These are phyloP conservation scores for Acidiella bohemica DNA, from an alignment of 495 filamentous ascomycete species.

Conservation along the genomic window DNA sequence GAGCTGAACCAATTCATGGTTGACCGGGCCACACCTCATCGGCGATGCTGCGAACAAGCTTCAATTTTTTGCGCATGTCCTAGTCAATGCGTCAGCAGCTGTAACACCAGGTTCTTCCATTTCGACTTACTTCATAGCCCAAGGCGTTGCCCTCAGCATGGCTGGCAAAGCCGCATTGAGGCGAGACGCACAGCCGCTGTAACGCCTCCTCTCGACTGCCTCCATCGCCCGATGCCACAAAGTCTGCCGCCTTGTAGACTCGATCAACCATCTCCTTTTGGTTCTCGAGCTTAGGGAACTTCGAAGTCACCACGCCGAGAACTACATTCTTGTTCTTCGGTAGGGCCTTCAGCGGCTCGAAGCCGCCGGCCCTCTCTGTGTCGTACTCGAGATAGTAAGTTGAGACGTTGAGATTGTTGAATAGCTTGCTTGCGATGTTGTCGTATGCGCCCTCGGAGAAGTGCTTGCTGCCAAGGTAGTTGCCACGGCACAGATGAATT, in stretches of 20 bases:
- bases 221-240: conserved; percentile 53
- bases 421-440: conserved; percentile 64
- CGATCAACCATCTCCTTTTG: conserved; percentile 58
- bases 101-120: no score
- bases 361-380: conserved; percentile 58
- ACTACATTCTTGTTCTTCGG: conserved; percentile 65
- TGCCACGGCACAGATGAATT: conserved; percentile 69
- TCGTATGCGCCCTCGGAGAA: conserved; percentile 75
- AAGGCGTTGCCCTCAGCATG: conserved; percentile 50
- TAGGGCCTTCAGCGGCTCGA: conserved; percentile 61
- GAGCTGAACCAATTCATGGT: no score
- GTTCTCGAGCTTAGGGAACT: conserved; percentile 59
- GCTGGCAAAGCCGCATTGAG: conserved; percentile 67
- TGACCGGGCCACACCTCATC: conserved; percentile 38
- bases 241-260: conserved; percentile 52
- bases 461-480: conserved; percentile 64
- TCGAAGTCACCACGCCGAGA: conserved; percentile 59
- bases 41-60: conserved; percentile 35
- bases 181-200: conserved; percentile 55
- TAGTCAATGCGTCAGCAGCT: conserved; percentile 32
- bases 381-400: conserved; percentile 82
- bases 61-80: conserved; percentile 42
- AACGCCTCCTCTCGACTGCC: conserved; percentile 36
- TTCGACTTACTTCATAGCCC: conserved; percentile 10
- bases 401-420: conserved; percentile 58